Evolutionary conservation across 371 early-diverging fungal species (phyloP), one percentile per base, ranked within the genome.

Genomic region (Apophysomyces elegans): DNA sequence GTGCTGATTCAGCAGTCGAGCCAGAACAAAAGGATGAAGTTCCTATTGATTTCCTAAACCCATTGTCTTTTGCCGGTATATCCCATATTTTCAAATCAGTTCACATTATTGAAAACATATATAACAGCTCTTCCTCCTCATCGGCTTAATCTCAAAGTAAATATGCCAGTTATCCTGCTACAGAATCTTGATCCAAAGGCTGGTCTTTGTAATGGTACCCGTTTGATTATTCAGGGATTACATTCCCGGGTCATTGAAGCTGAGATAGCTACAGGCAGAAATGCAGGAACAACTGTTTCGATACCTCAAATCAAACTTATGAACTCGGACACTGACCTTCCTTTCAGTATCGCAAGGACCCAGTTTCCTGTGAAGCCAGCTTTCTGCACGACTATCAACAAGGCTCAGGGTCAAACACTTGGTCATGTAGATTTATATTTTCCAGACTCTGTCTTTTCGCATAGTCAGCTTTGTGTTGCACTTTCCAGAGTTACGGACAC

Each of bases 301-400:
- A 21, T 35, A 7, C 50, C 54, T 7, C 37, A 54, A 9, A 61
- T 61, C 16, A 43, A 5, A 4, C 7, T 46, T 7, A 9, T 18
- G 12, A 41, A 7, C 41, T 60, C 43, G 11, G 41, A 60, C 12
- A 43, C n/a, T 41, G 57, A 18, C 38, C 14, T 36, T 16, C 50
- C 47, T 39, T 59, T 50, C 39, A 26, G 3, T 44, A 45, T 67
- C 26, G 7, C 41, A 14, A 46, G 69, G 3, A 43, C 13, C 1
- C 75, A 75, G 45, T 73, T 77, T 26, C 73, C 65, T 1, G 36
- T 75, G 32, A 45, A 38, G 9, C 70, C 70, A 18, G 59, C 63
- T 4, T 75, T 63, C 58, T 69, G 67, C 1, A 71, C 72, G 67
- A 70, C 76, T 4, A 76, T 76, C 39, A 72, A 66, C 37, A 75